Base-by-base conservation (phyloP, 371 early-diverging fungal genomes). In the Entomophthora muscae region DNA sequence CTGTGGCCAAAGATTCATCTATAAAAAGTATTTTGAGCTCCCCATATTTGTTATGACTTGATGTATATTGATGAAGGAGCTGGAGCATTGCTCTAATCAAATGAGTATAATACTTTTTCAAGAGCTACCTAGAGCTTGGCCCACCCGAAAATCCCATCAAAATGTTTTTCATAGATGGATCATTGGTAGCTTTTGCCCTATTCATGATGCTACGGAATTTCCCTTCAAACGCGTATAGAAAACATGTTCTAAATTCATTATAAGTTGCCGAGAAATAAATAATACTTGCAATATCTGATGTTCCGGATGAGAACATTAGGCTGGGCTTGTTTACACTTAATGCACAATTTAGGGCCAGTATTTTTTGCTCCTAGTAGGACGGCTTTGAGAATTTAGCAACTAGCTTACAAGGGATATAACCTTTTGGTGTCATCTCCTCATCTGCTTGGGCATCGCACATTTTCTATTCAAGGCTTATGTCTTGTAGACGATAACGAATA, bases 201-300 rank as follows among this genome's bases (percentile, higher is more conserved):
- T 32, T 59, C 42, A 59, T 33, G 31, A 59, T 59, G 23, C 23
- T 59, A 21, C 60, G 60, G 33, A 59, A 59, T 59, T 59, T 59
- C 2, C 60, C 60, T 30, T 30, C 33, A 32, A 59, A 59, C 3
- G 10, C 24, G 27, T 13, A 59, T 17, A 59, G 23, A 23, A 59
- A 59, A 59, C 60, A 59, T n/a, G 31, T 5, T 22, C 60, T 59
- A 59, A 32, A 32, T 28, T 21, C 21, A 33, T 30, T 32, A 59
- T 32, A 17, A 32, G 5, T 3, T 33, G 23, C 23, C n/a, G 10
- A 21, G 22, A 21, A 32, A n/a, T 10, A 3, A 23, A 32, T 33
- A 3, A 29, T 57, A 57, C 60, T 32, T 59, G 42, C 60, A 59
- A 59, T 32, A 59, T 21, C 33, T 5, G 2, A 32, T 32, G 23